Evolutionary conservation across 2,329 filamentous ascomycete genomes (phyloP).

Genomic region (Aspergillus carbonarius): DNA sequence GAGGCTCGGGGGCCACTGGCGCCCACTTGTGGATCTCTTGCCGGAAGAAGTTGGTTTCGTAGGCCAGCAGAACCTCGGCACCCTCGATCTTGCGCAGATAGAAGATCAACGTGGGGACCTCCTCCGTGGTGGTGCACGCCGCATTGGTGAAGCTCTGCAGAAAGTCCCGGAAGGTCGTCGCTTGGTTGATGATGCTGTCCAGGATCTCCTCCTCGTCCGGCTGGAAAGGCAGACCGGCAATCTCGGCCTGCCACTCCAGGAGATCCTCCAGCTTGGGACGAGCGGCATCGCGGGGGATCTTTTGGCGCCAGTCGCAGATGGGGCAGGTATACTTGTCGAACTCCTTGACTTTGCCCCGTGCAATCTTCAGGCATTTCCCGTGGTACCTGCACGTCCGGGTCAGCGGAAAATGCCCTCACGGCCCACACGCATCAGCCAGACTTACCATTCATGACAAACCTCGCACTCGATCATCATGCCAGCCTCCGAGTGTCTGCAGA

Average conservation of each 20-base stretch:
- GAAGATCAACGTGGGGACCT: conserved; percentile 87
- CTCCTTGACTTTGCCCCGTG: conserved; percentile 94
- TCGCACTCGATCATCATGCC: conserved; percentile 99
- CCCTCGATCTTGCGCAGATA: conserved; percentile 97
- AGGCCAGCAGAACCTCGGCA: conserved; percentile 84
- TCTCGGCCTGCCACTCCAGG: conserved; percentile 78
- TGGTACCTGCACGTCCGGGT: conserved; percentile 69
- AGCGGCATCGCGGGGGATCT: conserved; percentile 93
- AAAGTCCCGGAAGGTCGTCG: conserved; percentile 78
- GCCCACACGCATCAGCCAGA: conserved; percentile 15
- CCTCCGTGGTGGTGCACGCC: conserved; percentile 75
- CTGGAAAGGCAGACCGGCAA: conserved; percentile 80
- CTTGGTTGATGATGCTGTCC: conserved; percentile 80
- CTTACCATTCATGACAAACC: conserved; percentile 93
- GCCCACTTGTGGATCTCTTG: conserved; percentile 95
- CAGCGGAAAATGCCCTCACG: conserved; percentile 18
- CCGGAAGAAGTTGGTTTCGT: conserved; percentile 96
- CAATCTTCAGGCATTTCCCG: conserved; percentile 96
- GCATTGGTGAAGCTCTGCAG: conserved; percentile 79
- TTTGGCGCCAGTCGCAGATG: conserved; percentile 95
- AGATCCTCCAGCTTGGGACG: conserved; percentile 93
- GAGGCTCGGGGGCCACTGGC: conserved; percentile 80
- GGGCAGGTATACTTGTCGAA: conserved; percentile 98
- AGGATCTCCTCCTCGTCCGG: conserved; percentile 90
- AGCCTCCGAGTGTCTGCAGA: conserved; percentile 87